These are phyloP conservation scores for Cucurbitaria berberidis DNA, from an alignment of 2,329 filamentous ascomycete species.

Conservation along the genomic window DNA sequence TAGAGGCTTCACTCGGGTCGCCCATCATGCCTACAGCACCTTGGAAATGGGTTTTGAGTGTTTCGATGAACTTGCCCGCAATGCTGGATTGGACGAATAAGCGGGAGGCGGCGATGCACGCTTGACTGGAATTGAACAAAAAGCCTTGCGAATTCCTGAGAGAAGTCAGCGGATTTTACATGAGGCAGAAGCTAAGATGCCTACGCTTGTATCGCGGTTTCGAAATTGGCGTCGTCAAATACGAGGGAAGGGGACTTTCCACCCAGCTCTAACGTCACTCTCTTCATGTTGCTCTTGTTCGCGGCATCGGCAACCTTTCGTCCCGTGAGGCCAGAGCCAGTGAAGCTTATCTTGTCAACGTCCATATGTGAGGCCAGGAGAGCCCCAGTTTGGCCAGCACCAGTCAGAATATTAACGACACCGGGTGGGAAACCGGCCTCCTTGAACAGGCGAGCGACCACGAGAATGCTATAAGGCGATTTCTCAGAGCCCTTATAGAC, in stretches of 20 bases:
- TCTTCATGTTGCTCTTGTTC: conserved; percentile 40
- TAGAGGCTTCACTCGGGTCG: conserved; percentile 23
- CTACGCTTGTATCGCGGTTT: conserved; percentile 46
- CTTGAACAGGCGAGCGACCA: conserved; percentile 35
- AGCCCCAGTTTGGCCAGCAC: conserved; percentile 42
- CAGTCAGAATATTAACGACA: conserved; percentile 47
- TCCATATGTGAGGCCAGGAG: conserved; percentile 49
- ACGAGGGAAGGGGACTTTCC: conserved; percentile 56
- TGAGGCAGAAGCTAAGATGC: background rate
- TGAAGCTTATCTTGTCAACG: conserved; percentile 52
- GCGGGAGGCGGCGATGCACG: conserved; percentile 35
- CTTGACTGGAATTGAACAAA: conserved; percentile 36
- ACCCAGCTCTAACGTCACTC: conserved; percentile 56
- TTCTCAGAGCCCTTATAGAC: conserved; percentile 41
- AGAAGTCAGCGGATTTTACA: conserved; percentile 35
- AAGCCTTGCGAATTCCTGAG: conserved; percentile 49
- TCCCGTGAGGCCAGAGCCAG: conserved; percentile 46
- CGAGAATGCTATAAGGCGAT: conserved; percentile 28
- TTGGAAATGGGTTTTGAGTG: conserved; percentile 32
- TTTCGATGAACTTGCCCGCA: conserved; percentile 35
- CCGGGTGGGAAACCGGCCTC: conserved; percentile 49
- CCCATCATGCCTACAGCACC: conserved; percentile 25
- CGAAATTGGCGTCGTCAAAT: conserved; percentile 57
- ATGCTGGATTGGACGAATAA: conserved; percentile 39
- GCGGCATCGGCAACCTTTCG: conserved; percentile 44